These are phyloP conservation scores for Solanum chaucha DNA, from an alignment of 257 asterid species.

Conservation along the genomic window DNA sequence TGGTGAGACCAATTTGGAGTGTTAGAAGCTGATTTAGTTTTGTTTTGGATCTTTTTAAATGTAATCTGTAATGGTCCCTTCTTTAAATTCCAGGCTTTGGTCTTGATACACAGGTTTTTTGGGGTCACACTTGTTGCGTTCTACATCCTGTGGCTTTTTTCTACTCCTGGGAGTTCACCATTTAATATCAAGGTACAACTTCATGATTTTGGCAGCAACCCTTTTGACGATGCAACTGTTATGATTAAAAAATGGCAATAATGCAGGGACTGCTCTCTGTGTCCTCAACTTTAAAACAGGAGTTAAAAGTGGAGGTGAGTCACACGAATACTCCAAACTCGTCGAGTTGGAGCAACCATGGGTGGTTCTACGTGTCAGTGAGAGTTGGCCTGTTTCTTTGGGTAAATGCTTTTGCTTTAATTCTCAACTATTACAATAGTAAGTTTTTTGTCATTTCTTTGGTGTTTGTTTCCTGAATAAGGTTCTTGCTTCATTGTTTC, in stretches of 20 bases:
- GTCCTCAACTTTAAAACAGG: slow-evolving; percentile 47
- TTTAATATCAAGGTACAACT: slow-evolving; percentile 46
- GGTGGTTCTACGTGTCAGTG: slow-evolving; percentile 73
- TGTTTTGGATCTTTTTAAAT: too few species aligned
- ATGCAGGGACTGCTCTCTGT: slow-evolving; percentile 40
- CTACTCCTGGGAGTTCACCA: slow-evolving; percentile 61
- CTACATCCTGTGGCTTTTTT: slow-evolving; percentile 61
- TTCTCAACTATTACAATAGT: background rate
- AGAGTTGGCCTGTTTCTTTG: slow-evolving; percentile 88
- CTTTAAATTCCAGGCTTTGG: slow-evolving; percentile 64
- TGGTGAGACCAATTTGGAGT: background rate
- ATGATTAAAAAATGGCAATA: background rate
- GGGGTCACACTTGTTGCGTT: slow-evolving; percentile 71
- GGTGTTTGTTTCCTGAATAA: background rate
- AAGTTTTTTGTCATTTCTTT: background rate
- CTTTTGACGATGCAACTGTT: slow-evolving; percentile 1
- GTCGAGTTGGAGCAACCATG: slow-evolving; percentile 60
- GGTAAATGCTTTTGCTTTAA: slow-evolving; percentile 39
- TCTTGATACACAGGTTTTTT: slow-evolving; percentile 78
- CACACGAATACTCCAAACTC: slow-evolving; percentile 29
- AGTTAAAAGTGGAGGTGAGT: slow-evolving; percentile 51
- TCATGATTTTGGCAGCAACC: background rate
- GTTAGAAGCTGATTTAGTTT: background rate
- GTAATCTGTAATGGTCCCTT: slow-evolving; percentile 5
- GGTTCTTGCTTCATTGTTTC: slow-evolving; percentile 4